phyloP scores from a whole-genome alignment of 768 basidiomycete genomes.

The Calocybe cyanea region DNA sequence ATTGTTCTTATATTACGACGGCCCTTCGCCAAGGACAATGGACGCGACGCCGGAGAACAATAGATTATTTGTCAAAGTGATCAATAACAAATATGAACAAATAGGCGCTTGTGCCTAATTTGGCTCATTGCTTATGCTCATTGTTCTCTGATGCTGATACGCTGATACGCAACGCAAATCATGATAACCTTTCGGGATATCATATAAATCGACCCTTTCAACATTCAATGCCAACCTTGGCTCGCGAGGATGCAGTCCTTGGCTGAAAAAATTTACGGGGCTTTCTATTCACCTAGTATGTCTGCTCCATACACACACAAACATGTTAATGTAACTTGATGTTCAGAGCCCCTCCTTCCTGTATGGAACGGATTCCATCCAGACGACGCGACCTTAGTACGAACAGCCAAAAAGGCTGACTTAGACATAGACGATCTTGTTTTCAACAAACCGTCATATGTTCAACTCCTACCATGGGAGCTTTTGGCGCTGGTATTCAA shows the following conservation, averaged over 20 bases:
- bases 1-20: slow-evolving; percentile 15
- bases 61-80: not conserved
- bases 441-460: not conserved
- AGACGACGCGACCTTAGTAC: not conserved
- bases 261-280: not conserved
- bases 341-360: not conserved
- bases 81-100: not conserved
- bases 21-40: slow-evolving; percentile 12
- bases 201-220: not conserved
- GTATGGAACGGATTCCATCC: not conserved
- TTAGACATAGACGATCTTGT: not conserved
- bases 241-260: not conserved
- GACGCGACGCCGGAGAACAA: too few relatives aligned
- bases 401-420: not conserved
- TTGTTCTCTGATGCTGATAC: too few relatives aligned
- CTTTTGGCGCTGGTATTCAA: not conserved
- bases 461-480: not conserved
- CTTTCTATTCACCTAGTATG: slow-evolving; percentile 1
- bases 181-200: not conserved
- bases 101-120: not conserved
- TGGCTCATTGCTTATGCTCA: too few relatives aligned
- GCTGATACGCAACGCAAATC: too few relatives aligned
- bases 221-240: not conserved
- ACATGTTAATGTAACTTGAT: not conserved
- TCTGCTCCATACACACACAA: not conserved